Evolutionary conservation across 2,329 filamentous ascomycete species (phyloP).

Genomic region (Exophiala lecanii-corni): DNA sequence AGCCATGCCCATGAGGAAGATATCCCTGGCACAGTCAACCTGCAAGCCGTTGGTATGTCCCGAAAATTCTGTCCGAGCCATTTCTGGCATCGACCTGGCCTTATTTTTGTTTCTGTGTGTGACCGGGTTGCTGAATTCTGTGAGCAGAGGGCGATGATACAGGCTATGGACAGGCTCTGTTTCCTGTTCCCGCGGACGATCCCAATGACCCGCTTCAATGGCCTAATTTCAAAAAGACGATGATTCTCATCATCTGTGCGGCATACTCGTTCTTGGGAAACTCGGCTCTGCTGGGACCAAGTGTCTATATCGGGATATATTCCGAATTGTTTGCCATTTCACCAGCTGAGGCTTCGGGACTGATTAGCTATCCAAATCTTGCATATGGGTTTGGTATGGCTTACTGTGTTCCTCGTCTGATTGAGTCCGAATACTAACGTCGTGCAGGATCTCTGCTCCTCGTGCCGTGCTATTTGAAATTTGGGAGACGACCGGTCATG

Average conservation of each 20-base stretch:
- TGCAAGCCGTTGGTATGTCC: slow-evolving; percentile 37
- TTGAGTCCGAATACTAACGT: not conserved
- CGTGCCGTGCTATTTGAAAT: slow-evolving; percentile 55
- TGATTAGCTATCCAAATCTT: slow-evolving; percentile 58
- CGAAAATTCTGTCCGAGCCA: not conserved
- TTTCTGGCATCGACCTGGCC: no score
- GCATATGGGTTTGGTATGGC: slow-evolving; percentile 52
- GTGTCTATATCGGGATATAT: slow-evolving; percentile 55
- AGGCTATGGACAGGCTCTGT: slow-evolving; percentile 56
- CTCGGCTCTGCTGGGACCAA: slow-evolving; percentile 52
- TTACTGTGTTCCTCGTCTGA: not conserved
- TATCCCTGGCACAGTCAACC: slow-evolving; percentile 54
- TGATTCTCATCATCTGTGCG: slow-evolving; percentile 52
- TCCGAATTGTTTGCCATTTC: slow-evolving; percentile 49
- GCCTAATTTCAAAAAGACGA: slow-evolving; percentile 52
- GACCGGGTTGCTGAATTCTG: slow-evolving; percentile 3
- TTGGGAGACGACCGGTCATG: slow-evolving; percentile 42
- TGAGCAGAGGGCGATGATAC: slow-evolving; percentile 54
- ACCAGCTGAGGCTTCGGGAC: slow-evolving; percentile 48
- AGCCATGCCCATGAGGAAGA: slow-evolving; percentile 55
- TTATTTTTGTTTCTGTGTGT: no score
- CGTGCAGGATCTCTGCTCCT: slow-evolving; percentile 45
- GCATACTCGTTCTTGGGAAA: slow-evolving; percentile 58
- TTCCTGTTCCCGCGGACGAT: slow-evolving; percentile 57
- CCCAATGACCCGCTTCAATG: slow-evolving; percentile 59